Conservation (phyloP, 2,329 filamentous ascomycete species). For the Ilyonectria robusta region DNA sequence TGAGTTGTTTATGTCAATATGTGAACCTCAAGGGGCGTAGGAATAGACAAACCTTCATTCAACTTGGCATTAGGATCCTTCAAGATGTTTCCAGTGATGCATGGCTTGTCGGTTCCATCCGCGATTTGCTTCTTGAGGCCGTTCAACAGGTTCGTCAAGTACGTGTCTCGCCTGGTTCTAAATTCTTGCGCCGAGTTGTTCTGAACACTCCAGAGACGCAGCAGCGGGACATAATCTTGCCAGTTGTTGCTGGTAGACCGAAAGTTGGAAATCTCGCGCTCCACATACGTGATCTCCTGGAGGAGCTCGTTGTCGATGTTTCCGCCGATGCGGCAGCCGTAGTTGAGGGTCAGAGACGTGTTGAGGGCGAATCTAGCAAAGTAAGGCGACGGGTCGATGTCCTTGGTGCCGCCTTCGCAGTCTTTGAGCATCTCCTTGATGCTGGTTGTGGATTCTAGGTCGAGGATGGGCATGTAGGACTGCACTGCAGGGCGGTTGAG, state of each 20-base stretch:
- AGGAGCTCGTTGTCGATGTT: slow-evolving; percentile 77
- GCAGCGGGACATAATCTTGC: slow-evolving; percentile 85
- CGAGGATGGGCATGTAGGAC: slow-evolving; percentile 86
- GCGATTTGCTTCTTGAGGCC: slow-evolving; percentile 61
- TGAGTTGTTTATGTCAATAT: slow-evolving; percentile 47
- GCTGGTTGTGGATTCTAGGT: slow-evolving; percentile 80
- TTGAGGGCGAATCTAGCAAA: slow-evolving; percentile 84
- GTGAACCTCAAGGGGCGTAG: rapidly evolving
- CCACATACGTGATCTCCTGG: slow-evolving; percentile 81
- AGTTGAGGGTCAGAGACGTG: slow-evolving; percentile 83
- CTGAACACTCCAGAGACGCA: slow-evolving; percentile 74
- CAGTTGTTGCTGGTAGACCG: slow-evolving; percentile 86
- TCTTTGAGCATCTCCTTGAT: slow-evolving; percentile 81
- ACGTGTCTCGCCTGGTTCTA: slow-evolving; percentile 77
- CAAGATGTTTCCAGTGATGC: slow-evolving; percentile 67
- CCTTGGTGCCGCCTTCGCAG: slow-evolving; percentile 70
- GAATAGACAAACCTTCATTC: slow-evolving; percentile 49
- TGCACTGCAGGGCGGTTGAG: slow-evolving; percentile 83
- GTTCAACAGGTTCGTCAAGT: slow-evolving; percentile 76
- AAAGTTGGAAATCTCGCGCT: slow-evolving; percentile 82
- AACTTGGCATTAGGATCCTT: slow-evolving; percentile 63
- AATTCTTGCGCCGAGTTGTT: slow-evolving; percentile 76
- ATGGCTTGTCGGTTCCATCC: slow-evolving; percentile 58
- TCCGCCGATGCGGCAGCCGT: slow-evolving; percentile 82
- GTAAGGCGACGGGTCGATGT: slow-evolving; percentile 80